phyloP scores from a whole-genome alignment of 1,284 basidiomycete species.

The Lignosus rhinocerotis region DNA sequence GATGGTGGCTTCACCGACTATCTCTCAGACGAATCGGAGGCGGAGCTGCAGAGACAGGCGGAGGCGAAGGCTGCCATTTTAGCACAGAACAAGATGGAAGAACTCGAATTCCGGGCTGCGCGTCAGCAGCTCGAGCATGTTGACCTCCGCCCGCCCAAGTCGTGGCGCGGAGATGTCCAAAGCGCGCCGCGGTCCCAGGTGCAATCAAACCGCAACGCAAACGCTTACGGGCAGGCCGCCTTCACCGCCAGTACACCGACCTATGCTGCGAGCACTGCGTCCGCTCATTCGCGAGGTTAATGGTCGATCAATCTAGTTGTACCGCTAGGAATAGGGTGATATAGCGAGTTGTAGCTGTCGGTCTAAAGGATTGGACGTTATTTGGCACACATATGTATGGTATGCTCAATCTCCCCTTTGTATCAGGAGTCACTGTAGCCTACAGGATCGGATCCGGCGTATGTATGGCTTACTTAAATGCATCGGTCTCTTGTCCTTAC shows the following conservation, averaged over 20 bases:
- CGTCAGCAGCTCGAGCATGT: slow-evolving; percentile 72
- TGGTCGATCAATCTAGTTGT: neutral
- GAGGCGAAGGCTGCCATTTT: slow-evolving; percentile 71
- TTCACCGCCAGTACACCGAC: slow-evolving; percentile 15
- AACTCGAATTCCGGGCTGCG: slow-evolving; percentile 75
- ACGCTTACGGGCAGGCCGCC: slow-evolving; percentile 19
- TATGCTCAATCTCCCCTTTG: slow-evolving; percentile 21
- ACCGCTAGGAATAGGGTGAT: slow-evolving; percentile 1
- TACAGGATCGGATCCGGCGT: slow-evolving; percentile 14
- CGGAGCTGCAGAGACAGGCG: slow-evolving; percentile 78
- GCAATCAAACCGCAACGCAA: slow-evolving; percentile 13
- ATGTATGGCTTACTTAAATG: slow-evolving; percentile 23
- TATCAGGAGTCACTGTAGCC: slow-evolving; percentile 26
- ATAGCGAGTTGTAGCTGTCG: slow-evolving; percentile 3
- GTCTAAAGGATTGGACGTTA: slow-evolving; percentile 12
- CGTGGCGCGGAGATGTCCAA: slow-evolving; percentile 50
- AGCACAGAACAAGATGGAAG: slow-evolving; percentile 77
- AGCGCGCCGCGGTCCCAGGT: slow-evolving; percentile 32
- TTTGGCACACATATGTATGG: slow-evolving; percentile 18
- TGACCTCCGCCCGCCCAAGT: slow-evolving; percentile 70
- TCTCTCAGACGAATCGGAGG: slow-evolving; percentile 81
- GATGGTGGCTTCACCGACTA: slow-evolving; percentile 85
- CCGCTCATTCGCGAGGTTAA: slow-evolving; percentile 23
- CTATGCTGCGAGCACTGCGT: slow-evolving; percentile 20
- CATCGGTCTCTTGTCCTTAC: slow-evolving; percentile 14